These are phyloP conservation scores for Aureobasidium namibiae DNA, from an alignment of 2,329 filamentous ascomycete genomes.

Conservation along the genomic window DNA sequence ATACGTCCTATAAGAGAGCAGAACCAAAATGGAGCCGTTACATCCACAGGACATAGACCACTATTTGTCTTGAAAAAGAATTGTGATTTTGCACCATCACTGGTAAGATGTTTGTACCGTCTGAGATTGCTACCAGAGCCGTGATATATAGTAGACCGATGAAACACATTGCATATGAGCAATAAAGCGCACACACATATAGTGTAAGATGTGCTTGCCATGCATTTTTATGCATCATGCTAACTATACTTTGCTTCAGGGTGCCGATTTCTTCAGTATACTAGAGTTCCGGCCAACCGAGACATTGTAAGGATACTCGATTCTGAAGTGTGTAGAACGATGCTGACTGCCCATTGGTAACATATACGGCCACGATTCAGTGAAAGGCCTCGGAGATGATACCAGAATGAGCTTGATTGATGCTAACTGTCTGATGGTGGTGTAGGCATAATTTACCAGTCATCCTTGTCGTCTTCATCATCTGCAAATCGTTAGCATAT, in stretches of 20 bases:
- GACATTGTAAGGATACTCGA: constrained; percentile 32
- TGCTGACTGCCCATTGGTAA: constrained; percentile 29
- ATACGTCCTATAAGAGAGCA: too few relatives aligned
- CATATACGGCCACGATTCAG: constrained; percentile 56
- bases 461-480: constrained; percentile 68
- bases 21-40: too few relatives aligned
- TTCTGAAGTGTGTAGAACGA: too few relatives aligned
- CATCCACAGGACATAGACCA: too few relatives aligned
- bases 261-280: constrained; percentile 29
- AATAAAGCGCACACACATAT: too few relatives aligned
- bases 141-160: neutral
- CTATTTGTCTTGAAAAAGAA: too few relatives aligned
- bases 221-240: too few relatives aligned
- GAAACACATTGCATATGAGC: neutral
- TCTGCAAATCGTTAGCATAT: constrained; percentile 43
- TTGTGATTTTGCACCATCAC: neutral
- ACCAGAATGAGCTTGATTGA: neutral
- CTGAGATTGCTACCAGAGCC: neutral
- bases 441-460: constrained; percentile 54
- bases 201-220: too few relatives aligned
- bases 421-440: constrained; percentile 19
- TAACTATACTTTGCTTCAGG: constrained; percentile 14
- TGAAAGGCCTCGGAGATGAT: constrained; percentile 20
- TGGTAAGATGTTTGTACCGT: neutral
- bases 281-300: constrained; percentile 57